Evolutionary conservation across 2,329 filamentous ascomycete species (phyloP).

Genomic region (Magnaporthiopsis incrustans): DNA sequence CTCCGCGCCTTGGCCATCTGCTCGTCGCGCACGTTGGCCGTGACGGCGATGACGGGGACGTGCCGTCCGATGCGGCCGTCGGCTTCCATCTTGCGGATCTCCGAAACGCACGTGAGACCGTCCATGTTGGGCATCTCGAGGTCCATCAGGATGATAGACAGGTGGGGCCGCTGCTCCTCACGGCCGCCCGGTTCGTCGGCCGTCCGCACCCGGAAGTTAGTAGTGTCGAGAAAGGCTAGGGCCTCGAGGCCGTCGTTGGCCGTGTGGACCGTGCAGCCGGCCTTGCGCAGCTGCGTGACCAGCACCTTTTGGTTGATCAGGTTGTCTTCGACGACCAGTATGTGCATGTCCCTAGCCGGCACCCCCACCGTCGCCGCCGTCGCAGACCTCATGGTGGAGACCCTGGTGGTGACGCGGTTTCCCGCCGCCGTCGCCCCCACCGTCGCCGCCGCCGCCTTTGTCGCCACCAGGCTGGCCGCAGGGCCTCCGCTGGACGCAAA

Average conservation of each 20-base stretch:
- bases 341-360: slow-evolving; percentile 33
- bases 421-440: background rate
- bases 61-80: slow-evolving; percentile 23
- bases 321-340: slow-evolving; percentile 61
- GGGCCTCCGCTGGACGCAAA: slow-evolving; percentile 13
- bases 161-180: background rate
- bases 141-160: slow-evolving; percentile 38
- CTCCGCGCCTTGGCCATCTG: slow-evolving; percentile 28
- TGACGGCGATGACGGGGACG: slow-evolving; percentile 38
- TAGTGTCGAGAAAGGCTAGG: slow-evolving; percentile 28
- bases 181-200: slow-evolving; percentile 9
- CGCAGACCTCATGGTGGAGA: background rate
- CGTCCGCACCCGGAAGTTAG: slow-evolving; percentile 18
- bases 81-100: slow-evolving; percentile 30
- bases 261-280: slow-evolving; percentile 49
- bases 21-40: slow-evolving; percentile 35
- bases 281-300: slow-evolving; percentile 54
- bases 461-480: slow-evolving; percentile 15
- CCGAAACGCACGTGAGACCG: slow-evolving; percentile 31
- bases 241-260: slow-evolving; percentile 56
- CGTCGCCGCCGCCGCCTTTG: slow-evolving; percentile 11
- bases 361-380: background rate
- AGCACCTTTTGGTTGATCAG: slow-evolving; percentile 60
- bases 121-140: slow-evolving; percentile 43
- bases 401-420: background rate